A percentile compares a stretch with the other conserved stretches of the same genome.
These are phyloP conservation scores for Phaeosphaeria sp. DNA, from an alignment of 2,329 filamentous ascomycete genomes.

Conservation along the genomic window DNA sequence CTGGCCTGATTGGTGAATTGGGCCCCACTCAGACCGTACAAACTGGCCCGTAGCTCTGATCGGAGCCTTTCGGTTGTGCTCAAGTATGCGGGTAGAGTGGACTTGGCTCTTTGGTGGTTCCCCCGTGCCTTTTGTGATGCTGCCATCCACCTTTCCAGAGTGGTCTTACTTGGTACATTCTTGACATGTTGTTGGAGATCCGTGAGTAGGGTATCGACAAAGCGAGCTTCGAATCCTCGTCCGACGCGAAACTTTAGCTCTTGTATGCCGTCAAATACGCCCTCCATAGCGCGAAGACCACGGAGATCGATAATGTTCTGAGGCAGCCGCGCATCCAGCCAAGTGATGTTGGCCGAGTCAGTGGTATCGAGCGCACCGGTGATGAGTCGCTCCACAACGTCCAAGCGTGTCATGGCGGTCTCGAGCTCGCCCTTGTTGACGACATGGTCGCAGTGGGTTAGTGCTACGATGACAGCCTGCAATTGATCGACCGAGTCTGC, in stretches of 20 bases:
- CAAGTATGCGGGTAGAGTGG: conserved; percentile 78
- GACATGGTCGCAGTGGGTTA: conserved; percentile 77
- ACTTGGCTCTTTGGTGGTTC: conserved; percentile 69
- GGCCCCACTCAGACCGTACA: conserved; percentile 81
- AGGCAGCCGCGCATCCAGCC: conserved; percentile 43
- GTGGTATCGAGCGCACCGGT: conserved; percentile 67
- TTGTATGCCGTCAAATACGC: conserved; percentile 77
- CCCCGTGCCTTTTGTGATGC: conserved; percentile 76
- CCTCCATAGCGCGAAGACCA: conserved; percentile 77
- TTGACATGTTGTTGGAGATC: conserved; percentile 84
- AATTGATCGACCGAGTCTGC: conserved; percentile 85
- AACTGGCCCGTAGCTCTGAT: conserved; percentile 69
- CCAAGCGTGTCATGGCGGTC: conserved; percentile 77
- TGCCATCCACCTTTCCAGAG: conserved; percentile 83
- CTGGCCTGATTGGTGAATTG: conserved; percentile 81
- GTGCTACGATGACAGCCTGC: conserved; percentile 75
- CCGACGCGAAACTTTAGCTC: conserved; percentile 82
- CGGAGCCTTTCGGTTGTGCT: conserved; percentile 74
- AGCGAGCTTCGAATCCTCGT: conserved; percentile 82
- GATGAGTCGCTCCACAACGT: conserved; percentile 79
- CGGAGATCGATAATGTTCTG: conserved; percentile 71
- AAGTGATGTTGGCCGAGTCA: conserved; percentile 35
- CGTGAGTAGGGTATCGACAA: conserved; percentile 76
- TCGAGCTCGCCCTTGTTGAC: conserved; percentile 87
- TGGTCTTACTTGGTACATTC: conserved; percentile 72